Evolutionary conservation across 495 filamentous ascomycete species (phyloP).

Genomic region (Hypoxylon lienhwacheense): DNA sequence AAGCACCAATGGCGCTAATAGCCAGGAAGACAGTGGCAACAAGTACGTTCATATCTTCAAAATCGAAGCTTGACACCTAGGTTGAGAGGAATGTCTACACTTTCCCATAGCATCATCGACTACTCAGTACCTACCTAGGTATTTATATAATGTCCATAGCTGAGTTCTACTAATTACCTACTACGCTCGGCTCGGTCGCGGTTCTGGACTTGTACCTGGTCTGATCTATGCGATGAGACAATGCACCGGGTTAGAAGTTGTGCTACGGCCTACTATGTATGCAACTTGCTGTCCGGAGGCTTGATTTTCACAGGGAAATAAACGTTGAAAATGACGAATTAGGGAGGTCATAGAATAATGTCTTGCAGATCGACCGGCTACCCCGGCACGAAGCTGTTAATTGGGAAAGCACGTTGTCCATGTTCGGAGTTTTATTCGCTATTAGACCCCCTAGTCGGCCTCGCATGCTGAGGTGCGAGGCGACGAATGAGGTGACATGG

Average conservation of each 20-base stretch:
- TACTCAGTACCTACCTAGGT: background rate
- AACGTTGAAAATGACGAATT: slow-evolving; percentile 7
- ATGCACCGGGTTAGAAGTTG: too few species aligned
- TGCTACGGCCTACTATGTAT: too few species aligned
- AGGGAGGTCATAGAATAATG: slow-evolving; percentile 6
- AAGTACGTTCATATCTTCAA: slow-evolving; percentile 14
- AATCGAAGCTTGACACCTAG: background rate
- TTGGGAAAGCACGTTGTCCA: slow-evolving; percentile 17
- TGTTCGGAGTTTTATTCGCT: slow-evolving; percentile 19
- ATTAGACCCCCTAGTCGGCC: background rate
- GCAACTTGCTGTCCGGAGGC: too few species aligned
- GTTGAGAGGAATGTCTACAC: background rate
- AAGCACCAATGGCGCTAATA: slow-evolving; percentile 12
- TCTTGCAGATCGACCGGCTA: background rate
- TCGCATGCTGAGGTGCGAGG: slow-evolving; percentile 9
- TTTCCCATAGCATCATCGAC: background rate
- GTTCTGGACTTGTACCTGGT: background rate
- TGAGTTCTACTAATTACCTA: background rate
- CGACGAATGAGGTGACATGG: slow-evolving; percentile 8
- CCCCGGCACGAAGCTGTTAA: slow-evolving; percentile 1
- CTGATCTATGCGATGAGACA: too few species aligned
- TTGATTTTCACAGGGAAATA: background rate
- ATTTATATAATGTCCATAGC: slow-evolving; percentile 3
- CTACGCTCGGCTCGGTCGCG: slow-evolving; percentile 1
- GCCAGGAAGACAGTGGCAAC: slow-evolving; percentile 13